These are phyloP conservation scores for Solanum aculeatissimum DNA, from an alignment of 305 asterid genomes.

Conservation along the genomic window DNA sequence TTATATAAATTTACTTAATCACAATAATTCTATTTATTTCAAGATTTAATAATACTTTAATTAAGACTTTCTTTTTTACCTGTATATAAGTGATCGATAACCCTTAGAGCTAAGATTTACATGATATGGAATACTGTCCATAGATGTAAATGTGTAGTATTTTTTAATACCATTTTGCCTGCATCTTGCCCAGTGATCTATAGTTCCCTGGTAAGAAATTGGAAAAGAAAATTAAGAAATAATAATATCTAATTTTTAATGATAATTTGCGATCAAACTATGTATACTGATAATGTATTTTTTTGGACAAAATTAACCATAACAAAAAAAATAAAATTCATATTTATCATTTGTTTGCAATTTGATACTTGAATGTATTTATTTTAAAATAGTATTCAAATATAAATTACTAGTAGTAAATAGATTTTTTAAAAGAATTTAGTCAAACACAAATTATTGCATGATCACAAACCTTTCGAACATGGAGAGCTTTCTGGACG, in stretches of 20 bases:
- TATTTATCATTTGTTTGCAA: not conserved
- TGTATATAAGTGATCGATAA: conserved; percentile 8
- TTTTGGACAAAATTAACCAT: no score
- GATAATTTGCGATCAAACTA: not conserved
- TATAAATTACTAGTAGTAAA: not conserved
- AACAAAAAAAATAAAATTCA: not conserved
- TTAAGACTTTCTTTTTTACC: not conserved
- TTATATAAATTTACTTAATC: not conserved
- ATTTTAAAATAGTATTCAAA: not conserved
- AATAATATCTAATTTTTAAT: not conserved
- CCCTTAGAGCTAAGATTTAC: not conserved
- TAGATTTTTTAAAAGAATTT: not conserved
- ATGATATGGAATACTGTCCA: not conserved
- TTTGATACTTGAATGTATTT: not conserved
- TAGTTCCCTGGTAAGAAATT: not conserved
- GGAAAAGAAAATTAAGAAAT: not conserved
- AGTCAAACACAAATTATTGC: not conserved
- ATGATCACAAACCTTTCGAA: not conserved
- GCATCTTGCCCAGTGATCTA: conserved; percentile 3
- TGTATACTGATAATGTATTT: not conserved
- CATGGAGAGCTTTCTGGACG: conserved; percentile 5
- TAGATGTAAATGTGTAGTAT: not conserved
- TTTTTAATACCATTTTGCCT: not conserved
- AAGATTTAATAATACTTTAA: not conserved
- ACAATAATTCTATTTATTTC: not conserved